Conservation (phyloP, 352 stramenopile genomes). For the Phytophthora pini region DNA sequence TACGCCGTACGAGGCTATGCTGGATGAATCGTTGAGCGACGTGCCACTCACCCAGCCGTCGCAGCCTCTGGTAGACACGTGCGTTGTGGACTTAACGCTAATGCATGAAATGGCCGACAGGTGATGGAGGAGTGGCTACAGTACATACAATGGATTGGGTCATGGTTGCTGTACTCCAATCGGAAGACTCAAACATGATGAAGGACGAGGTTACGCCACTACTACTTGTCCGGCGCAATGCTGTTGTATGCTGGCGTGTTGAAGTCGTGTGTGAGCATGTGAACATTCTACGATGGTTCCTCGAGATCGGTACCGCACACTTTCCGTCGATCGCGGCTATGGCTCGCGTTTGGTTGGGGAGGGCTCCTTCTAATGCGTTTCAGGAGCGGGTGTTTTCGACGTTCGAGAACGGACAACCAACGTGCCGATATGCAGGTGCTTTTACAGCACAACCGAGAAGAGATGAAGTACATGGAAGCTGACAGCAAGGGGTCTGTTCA, state of each 20-base stretch:
- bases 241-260: background rate
- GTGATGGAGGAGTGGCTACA: background rate
- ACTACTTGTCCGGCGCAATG: background rate
- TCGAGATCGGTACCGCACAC: background rate
- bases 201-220: background rate
- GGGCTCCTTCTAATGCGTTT: no score
- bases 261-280: background rate
- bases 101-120: no score
- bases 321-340: background rate
- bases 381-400: no score
- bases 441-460: background rate
- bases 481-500: background rate
- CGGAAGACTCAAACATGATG: background rate
- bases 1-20: no score
- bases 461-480: background rate
- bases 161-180: background rate
- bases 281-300: background rate
- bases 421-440: background rate
- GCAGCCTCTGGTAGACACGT: no score
- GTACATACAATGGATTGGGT: background rate
- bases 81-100: no score
- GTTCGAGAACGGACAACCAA: background rate
- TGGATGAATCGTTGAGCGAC: no score
- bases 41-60: no score
- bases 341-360: background rate